Evolutionary conservation across 371 early-diverging fungal species (phyloP), one percentile per base, ranked within the genome.

Genomic region (Quaeritorhiza haematococci): DNA sequence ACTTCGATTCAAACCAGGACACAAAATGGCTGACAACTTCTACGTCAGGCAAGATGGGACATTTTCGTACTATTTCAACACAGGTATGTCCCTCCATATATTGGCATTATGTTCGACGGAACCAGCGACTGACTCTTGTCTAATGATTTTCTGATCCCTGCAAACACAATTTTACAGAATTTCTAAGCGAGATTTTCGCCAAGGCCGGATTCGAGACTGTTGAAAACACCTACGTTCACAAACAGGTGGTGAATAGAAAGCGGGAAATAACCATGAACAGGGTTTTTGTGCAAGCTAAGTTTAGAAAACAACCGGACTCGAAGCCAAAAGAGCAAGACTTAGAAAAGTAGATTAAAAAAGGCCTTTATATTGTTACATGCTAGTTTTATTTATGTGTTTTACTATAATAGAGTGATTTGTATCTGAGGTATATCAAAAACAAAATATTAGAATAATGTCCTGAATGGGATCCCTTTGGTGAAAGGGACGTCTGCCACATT

Each of bases 171-270:
- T 51, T 51, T 8, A n/a, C 53, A 33, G 85, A 80, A 34, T 80
- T 80, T 41, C 63, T 88, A 8, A 67, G 64, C 30, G 53, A 62
- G 10, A 59, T 85, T 6, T 85, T 88, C 62, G 80, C 80, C 55
- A 65, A 61, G 3, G 79, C 78, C 44, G 89, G 90, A 0, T 89
- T 94, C 52, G 74, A 78, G 42, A 84, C 83, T 26, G 59, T 84
- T 3, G 79, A 78, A 41, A 84, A 80, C 62, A 79, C 80, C 8
- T 94, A 92, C 56, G 83, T 93, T 6, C 24, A 84, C 33, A 80
- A 88, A 44, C 85, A 85, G 66, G 88, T 92, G 0, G 86, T 84
- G 43, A 96, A 95, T 61, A 73, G 87, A 51, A 87, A 89, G 56
- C 66, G 83, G 52, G 86, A 86, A 49, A 58, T 90, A 41, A 76